phyloP scores from a whole-genome alignment of 371 early-diverging fungal genomes.

The Capniomyces stellatus region DNA sequence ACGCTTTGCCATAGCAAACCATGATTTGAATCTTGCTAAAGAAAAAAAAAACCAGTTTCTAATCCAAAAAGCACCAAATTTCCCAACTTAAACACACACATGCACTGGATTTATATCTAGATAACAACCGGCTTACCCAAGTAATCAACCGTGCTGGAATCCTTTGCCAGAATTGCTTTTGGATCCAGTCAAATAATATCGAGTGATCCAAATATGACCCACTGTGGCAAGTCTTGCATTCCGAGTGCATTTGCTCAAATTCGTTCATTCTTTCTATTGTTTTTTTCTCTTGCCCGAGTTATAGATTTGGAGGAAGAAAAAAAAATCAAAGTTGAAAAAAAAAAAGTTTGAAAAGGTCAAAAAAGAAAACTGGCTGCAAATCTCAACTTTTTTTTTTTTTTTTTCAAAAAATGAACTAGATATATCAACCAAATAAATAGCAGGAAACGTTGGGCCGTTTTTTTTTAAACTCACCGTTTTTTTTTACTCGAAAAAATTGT shows the following conservation, averaged over 20 bases:
- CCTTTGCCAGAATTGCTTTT: conserved; percentile 2
- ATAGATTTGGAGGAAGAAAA: neutral
- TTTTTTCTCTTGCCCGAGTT: neutral
- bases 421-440: neutral
- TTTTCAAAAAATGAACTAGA: neutral
- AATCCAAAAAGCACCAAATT: neutral
- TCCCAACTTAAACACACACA: neutral
- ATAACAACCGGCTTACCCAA: neutral
- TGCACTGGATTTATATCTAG: neutral
- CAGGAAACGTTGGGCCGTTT: neutral
- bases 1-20: no score
- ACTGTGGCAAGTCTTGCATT: neutral
- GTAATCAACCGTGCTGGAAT: neutral
- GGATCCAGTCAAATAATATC: neutral
- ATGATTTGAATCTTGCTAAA: no score
- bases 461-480: neutral
- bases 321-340: neutral
- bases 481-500: neutral
- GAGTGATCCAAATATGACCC: neutral
- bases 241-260: neutral
- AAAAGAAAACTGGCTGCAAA: neutral
- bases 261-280: neutral
- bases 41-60: no score
- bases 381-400: neutral
- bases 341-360: neutral